phyloP scores from a whole-genome alignment of 2,329 filamentous ascomycete species.

The Aspergillus jensenii region DNA sequence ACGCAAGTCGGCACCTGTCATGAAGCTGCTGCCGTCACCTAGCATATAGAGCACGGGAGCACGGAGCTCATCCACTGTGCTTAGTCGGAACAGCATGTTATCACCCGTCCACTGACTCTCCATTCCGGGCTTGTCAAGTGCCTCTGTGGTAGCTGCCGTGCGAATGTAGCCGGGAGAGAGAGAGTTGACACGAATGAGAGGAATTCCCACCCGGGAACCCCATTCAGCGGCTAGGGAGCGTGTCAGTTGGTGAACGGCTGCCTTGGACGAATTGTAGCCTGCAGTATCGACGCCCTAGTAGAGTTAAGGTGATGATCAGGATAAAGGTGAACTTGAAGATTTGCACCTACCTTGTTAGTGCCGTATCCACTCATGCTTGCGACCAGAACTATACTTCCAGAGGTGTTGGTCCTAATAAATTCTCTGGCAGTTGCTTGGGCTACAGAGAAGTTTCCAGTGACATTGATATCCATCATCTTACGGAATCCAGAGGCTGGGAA shows the following conservation, averaged over 20 bases:
- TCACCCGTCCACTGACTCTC: conserved; percentile 17
- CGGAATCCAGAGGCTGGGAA: conserved; percentile 22
- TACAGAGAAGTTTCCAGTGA: conserved; percentile 20
- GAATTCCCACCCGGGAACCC: conserved; percentile 30
- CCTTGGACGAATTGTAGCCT: conserved; percentile 48
- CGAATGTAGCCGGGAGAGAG: conserved; percentile 23
- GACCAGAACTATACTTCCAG: conserved; percentile 20
- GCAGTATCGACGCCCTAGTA: conserved; percentile 10
- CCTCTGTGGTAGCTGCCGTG: conserved; percentile 15
- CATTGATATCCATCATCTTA: conserved; percentile 27
- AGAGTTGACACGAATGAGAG: conserved; percentile 22
- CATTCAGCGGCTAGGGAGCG: conserved; percentile 49
- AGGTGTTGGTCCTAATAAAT: not conserved
- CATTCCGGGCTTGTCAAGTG: conserved; percentile 17
- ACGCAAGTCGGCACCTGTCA: conserved; percentile 35
- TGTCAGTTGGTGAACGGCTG: conserved; percentile 46
- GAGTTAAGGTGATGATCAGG: conserved; percentile 5
- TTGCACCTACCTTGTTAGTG: conserved; percentile 15
- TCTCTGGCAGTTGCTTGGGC: conserved; percentile 18
- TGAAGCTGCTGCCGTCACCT: conserved; percentile 35
- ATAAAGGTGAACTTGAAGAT: too few relatives aligned
- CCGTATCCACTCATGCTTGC: conserved; percentile 23
- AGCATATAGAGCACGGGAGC: conserved; percentile 32
- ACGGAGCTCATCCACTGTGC: conserved; percentile 29
- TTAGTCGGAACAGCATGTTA: conserved; percentile 24